These are phyloP conservation scores for Huntiella savannae DNA, from an alignment of 2,329 filamentous ascomycete genomes.

Conservation along the genomic window DNA sequence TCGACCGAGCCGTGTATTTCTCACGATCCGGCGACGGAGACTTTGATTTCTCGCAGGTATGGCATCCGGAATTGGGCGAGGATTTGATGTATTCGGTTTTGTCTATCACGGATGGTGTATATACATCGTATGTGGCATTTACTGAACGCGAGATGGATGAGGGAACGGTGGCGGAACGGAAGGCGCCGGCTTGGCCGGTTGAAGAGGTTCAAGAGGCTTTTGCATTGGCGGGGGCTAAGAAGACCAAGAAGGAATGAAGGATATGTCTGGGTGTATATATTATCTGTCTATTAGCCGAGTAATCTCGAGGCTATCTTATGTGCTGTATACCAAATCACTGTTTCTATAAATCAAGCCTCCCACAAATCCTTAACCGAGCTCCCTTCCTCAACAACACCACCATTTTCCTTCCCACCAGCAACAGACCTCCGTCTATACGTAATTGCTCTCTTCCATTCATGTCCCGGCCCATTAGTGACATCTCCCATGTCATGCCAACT, in stretches of 20 bases:
- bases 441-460: conserved; percentile 7
- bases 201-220: no score
- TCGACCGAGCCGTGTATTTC: no score
- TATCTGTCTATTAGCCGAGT: no score
- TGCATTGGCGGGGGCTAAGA: no score
- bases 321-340: no score
- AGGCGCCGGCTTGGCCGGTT: no score
- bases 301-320: no score
- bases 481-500: conserved; percentile 8
- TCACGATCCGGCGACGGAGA: no score
- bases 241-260: no score
- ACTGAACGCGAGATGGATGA: conserved; percentile 28
- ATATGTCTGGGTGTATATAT: no score
- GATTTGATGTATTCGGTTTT: conserved; percentile 35
- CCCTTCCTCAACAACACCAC: not conserved
- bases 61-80: conserved; percentile 26
- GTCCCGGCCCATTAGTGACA: conserved; percentile 1
- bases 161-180: not conserved
- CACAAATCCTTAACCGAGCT: conserved; percentile 4
- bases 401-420: not conserved
- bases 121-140: conserved; percentile 34
- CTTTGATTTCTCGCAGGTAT: no score
- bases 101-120: conserved; percentile 26
- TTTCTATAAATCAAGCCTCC: not conserved
- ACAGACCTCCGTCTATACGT: not conserved